Percentiles rank a stretch among this genome's conserved stretches.
Evolutionary conservation across 257 asterid genomes (phyloP).

Genomic region (Anisodus acutangulus): DNA sequence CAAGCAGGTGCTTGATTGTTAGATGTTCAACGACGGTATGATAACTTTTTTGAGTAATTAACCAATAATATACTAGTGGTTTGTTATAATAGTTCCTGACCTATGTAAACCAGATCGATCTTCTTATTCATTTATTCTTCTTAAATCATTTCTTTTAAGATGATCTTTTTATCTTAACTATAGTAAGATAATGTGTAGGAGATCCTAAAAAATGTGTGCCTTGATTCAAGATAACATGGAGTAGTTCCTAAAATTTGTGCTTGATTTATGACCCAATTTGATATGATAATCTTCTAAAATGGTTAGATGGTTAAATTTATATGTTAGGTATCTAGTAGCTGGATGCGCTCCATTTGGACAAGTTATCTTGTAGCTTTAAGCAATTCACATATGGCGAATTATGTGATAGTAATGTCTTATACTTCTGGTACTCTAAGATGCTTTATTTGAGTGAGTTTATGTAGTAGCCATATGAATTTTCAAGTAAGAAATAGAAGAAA

Average conservation of each 20-base stretch:
- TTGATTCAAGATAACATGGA: conserved; percentile 10
- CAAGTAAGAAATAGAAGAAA: background rate
- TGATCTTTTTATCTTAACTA: background rate
- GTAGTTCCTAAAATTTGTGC: background rate
- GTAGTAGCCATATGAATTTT: background rate
- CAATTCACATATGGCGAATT: background rate
- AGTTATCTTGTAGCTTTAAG: background rate
- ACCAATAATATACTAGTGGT: background rate
- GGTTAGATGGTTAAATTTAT: background rate
- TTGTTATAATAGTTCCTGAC: background rate
- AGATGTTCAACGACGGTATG: conserved; percentile 15
- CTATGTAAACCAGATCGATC: background rate
- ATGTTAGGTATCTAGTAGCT: background rate
- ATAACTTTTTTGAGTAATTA: conserved; percentile 24
- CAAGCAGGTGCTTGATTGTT: conserved; percentile 57
- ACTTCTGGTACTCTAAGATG: background rate
- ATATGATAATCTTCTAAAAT: background rate
- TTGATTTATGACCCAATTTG: background rate
- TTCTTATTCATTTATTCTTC: background rate
- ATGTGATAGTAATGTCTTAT: background rate
- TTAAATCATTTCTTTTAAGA: background rate
- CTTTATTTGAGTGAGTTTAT: background rate
- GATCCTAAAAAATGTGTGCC: background rate
- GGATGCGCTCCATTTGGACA: background rate
- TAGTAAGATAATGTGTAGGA: too few species aligned